Conservation (phyloP, 495 filamentous ascomycete species). For the Opeltia flavorubescens region DNA sequence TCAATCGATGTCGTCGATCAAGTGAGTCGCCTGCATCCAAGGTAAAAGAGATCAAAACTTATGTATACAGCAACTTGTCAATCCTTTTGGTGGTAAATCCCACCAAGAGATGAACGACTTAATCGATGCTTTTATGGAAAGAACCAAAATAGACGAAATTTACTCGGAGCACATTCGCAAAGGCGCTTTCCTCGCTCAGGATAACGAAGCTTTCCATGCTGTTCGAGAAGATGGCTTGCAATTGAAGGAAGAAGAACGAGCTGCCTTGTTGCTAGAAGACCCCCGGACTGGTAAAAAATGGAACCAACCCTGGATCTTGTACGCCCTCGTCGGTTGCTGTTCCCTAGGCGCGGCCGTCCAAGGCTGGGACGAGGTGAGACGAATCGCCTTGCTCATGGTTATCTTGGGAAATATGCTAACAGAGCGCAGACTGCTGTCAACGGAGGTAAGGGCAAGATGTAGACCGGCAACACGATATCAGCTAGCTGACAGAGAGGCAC, state of each 20-base stretch:
- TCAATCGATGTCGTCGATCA: constrained; percentile 5
- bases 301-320: constrained; percentile 40
- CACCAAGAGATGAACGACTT: constrained; percentile 8
- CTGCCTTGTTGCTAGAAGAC: constrained; percentile 7
- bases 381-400: constrained; percentile 61
- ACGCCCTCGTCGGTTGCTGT: constrained; percentile 33
- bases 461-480: no score
- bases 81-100: constrained; percentile 7
- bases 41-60: no score
- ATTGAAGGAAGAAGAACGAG: constrained; percentile 5
- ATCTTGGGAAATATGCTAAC: constrained; percentile 15
- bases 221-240: constrained; percentile 4
- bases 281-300: constrained; percentile 29
- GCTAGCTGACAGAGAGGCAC: no score
- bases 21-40: no score
- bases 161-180: constrained; percentile 9
- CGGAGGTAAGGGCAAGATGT: no score
- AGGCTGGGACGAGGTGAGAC: constrained; percentile 65
- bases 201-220: constrained; percentile 7
- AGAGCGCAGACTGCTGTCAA: neutral
- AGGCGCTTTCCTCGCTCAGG: constrained; percentile 11
- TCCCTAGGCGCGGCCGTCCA: constrained; percentile 41
- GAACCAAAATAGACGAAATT: constrained; percentile 8
- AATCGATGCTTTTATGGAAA: constrained; percentile 6
- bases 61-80: constrained; percentile 1